Conservation (phyloP, 2,329 filamentous ascomycete species). For the Cordyceps militaris region DNA sequence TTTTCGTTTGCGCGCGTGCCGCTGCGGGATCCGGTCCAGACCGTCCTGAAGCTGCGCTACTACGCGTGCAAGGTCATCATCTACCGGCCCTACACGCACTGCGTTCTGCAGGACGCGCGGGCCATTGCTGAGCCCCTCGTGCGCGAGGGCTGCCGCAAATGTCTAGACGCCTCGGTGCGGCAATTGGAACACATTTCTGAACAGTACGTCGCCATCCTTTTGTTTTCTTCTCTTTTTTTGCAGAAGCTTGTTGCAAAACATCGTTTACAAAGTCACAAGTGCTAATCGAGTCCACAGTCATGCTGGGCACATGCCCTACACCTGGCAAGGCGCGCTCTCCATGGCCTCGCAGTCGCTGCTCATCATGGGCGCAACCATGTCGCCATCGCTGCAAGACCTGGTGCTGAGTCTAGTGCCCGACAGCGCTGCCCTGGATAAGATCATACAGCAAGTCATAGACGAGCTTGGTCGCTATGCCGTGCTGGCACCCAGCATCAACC, state of each 20-base stretch:
- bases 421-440: constrained; percentile 60
- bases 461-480: constrained; percentile 70
- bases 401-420: constrained; percentile 50
- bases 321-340: constrained; percentile 78
- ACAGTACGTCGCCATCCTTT: constrained; percentile 48
- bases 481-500: constrained; percentile 66
- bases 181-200: constrained; percentile 73
- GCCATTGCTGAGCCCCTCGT: constrained; percentile 64
- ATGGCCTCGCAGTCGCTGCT: constrained; percentile 76
- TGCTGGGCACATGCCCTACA: constrained; percentile 75
- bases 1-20: constrained; percentile 65
- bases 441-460: constrained; percentile 69
- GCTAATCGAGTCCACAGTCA: constrained; percentile 41
- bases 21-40: constrained; percentile 68
- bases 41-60: constrained; percentile 70
- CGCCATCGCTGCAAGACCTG: constrained; percentile 60
- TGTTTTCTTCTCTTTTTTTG: not conserved
- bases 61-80: constrained; percentile 84
- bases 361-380: constrained; percentile 81
- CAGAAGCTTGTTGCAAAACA: not conserved
- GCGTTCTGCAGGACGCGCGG: constrained; percentile 71
- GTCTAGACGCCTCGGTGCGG: constrained; percentile 70
- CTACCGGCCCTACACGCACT: constrained; percentile 74
- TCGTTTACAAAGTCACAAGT: too few species aligned
- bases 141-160: constrained; percentile 72